Base-by-base conservation (phyloP, 2,329 filamentous ascomycete species). In the Colletotrichum graminicola region DNA sequence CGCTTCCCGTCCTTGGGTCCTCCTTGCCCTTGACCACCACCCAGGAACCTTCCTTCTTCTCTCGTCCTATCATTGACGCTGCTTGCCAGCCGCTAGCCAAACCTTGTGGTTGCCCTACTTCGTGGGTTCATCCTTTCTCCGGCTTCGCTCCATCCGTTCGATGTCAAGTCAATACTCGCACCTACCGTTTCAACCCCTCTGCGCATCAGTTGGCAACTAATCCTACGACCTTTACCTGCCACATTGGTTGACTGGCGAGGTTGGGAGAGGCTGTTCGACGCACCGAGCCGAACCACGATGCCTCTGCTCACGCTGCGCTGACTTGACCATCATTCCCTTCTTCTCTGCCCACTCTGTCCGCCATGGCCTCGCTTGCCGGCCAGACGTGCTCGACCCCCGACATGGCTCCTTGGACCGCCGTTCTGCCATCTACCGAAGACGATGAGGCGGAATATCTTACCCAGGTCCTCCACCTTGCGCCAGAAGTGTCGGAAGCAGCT, bases 401-500 rank as follows among this genome's bases (percentile, higher is more conserved):
- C 41, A 61, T 68, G 59, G 59, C 61, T 51, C 43, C 45, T 18
- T 41, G 21, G 29, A 36, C 69, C 47, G 29, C 39, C 41, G 47
- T 41, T 34, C 51, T 71, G 51, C 59, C 62, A 16, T 57, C 55
- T 10, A 75, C 82, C 66, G 83, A 86, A 71, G 78, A 85, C 55
- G 77, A 77, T 75, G 82, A 85, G 54, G 76, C 75, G 64, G 79
- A 79, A 39, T 86, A 84, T 71, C 74, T 79, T 62, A 74, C 76
- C 65, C 76, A 82, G 34, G 85, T 87, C 10, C 76, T 87, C 36
- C 77, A 76, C 39, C 73, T 81, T 16, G 65, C 78, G 23, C 63
- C 73, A 32, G 79, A 76, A 69, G 75, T 76, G 49, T 80, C 81
- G 11, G 85, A 86, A 74, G 76, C 76, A 10, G 79, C 82, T 47